phyloP scores from a whole-genome alignment of 2,329 filamentous ascomycete species.

The Fusarium tricinctum region DNA sequence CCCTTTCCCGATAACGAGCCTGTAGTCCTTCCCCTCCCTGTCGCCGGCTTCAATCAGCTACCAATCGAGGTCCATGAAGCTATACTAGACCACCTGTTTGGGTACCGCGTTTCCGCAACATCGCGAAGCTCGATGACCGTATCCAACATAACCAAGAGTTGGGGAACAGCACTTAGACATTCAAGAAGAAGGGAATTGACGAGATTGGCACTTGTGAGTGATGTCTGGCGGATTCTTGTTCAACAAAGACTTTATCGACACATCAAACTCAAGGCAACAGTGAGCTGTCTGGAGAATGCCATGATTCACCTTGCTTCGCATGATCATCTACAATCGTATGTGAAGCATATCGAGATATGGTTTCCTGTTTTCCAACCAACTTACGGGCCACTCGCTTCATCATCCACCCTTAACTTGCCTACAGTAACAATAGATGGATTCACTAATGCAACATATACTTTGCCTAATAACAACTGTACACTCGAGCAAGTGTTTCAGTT shows the following conservation, averaged over 20 bases:
- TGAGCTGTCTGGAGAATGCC: constrained; percentile 71
- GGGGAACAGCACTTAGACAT: constrained; percentile 75
- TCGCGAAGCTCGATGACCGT: constrained; percentile 69
- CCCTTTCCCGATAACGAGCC: constrained; percentile 38
- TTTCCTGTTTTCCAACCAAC: constrained; percentile 79
- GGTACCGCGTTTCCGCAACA: constrained; percentile 73
- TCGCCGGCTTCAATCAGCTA: constrained; percentile 63
- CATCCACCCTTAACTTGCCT: constrained; percentile 62
- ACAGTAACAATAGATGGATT: constrained; percentile 69
- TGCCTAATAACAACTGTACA: constrained; percentile 76
- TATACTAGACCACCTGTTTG: constrained; percentile 79
- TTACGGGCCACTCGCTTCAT: constrained; percentile 59
- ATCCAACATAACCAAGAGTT: constrained; percentile 68
- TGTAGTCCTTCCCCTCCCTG: constrained; percentile 33
- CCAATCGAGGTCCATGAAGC: constrained; percentile 80
- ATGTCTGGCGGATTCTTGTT: constrained; percentile 75
- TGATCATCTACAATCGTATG: constrained; percentile 71
- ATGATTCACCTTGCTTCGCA: constrained; percentile 71
- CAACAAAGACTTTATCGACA: constrained; percentile 81
- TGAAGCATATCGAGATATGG: constrained; percentile 83
- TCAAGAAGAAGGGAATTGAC: constrained; percentile 77
- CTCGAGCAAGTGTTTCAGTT: constrained; percentile 78
- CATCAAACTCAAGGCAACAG: constrained; percentile 80
- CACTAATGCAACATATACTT: constrained; percentile 69
- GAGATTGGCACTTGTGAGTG: constrained; percentile 73